Base-by-base conservation (phyloP, 345 rosid genomes). In the Punica granatum region DNA sequence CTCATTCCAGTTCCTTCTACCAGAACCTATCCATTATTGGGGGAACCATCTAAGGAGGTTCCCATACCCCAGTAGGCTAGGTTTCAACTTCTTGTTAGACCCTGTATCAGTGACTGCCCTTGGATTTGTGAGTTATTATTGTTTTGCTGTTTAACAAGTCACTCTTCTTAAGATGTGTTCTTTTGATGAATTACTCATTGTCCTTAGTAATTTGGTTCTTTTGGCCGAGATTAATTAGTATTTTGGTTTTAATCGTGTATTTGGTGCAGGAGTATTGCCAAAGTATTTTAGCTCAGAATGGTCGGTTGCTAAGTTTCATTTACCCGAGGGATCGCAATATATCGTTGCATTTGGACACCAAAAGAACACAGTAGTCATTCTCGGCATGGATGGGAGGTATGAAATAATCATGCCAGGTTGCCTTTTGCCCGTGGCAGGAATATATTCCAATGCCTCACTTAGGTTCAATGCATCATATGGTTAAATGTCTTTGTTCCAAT, bases 371-470 rank as follows among this genome's bases (percentile, higher is more conserved):
- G 86, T 91, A 32, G 84, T 92, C 48, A 88, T 94, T 73, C 86
- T 91, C 70, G 99, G 99, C 77, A 76, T 89, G 81, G 96, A 92
- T 79, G 99, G 99, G 72, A 92, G 99, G 99, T 91, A 81, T 72
- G 60, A 33, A 67, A 67, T n/a, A 15, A 26, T 19, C 16, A 10
- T 31, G 26, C 21, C 14, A 36, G 46, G 31, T 36, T 9, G 19
- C 36, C 53, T 41, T 64, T 64, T 42, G 1, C 53, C 33, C 35
- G 6, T 19, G n/a, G 18, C 1, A 49, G 5, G 21, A 21, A 6
- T 56, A 26, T 1, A 56, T 1, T 56, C 11, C 8, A 51, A 5
- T n/a, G 13, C 49, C 49, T 16, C 21, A 44, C 15, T 44, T 44
- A 18, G 49, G 49, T 44, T 18, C 12, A 8, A 37, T 3, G 49